phyloP scores from a whole-genome alignment of 139 green algal genomes.

The Micromonas commoda region DNA sequence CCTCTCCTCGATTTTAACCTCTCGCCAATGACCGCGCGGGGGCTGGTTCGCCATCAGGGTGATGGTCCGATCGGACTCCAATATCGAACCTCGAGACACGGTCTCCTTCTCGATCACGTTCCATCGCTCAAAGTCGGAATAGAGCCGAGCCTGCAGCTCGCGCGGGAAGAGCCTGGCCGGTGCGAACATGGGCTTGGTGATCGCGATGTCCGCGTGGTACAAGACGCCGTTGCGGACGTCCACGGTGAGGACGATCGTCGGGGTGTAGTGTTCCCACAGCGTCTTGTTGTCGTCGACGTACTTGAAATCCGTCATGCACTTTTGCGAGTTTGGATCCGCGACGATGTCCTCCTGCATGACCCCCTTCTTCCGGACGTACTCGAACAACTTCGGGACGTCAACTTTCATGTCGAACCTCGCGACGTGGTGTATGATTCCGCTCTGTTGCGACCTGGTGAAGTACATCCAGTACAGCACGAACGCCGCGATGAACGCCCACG shows the following conservation, averaged over 20 bases:
- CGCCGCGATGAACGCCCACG: not conserved
- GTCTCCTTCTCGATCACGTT: not conserved
- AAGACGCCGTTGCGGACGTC: slow-evolving; percentile 19
- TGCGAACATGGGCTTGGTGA: not conserved
- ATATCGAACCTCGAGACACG: too few relatives aligned
- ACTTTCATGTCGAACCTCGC: slow-evolving; percentile 15
- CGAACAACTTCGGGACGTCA: not conserved
- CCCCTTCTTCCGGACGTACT: not conserved
- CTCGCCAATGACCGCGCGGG: not conserved
- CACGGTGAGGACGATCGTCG: not conserved
- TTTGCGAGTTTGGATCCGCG: not conserved
- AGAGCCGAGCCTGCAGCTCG: slow-evolving; percentile 1
- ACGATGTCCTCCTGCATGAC: not conserved
- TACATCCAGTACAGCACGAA: not conserved
- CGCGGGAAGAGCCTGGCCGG: slow-evolving; percentile 6
- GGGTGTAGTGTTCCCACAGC: not conserved
- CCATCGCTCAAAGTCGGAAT: slow-evolving; percentile 4
- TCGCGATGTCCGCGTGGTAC: not conserved
- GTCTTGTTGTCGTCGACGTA: not conserved
- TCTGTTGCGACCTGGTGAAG: not conserved
- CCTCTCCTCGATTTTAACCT: not conserved
- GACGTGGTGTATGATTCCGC: not conserved
- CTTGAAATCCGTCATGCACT: not conserved
- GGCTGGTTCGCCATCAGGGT: not conserved
- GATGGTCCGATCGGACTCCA: too few relatives aligned